Evolutionary conservation across 2,329 filamentous ascomycete species (phyloP), one percentile per base, ranked within the genome.

Genomic region (Exutisphaerella laricina): DNA sequence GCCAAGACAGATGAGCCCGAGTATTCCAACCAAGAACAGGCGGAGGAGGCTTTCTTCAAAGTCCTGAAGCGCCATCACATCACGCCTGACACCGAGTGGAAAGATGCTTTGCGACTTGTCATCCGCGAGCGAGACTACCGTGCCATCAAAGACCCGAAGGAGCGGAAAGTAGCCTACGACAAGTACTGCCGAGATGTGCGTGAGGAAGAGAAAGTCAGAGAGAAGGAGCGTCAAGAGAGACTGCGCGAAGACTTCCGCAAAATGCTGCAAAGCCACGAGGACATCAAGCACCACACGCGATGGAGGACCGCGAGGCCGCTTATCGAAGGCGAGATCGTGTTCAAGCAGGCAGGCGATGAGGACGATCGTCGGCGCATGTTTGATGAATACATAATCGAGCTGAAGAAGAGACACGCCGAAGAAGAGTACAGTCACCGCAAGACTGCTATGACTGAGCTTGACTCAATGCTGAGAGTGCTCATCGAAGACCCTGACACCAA

Each of bases 261-360:
- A 42, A 98, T 98, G 92, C 77, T 98, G 54, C 88, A 84, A 68
- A 89, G 88, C 54, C 90, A 98, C 65, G 88, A 89, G 48, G 92
- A 98, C 66, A 97, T 98, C 67, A 92, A 89, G 66, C 81, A 96
- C 65, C 96, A 94, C 66, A 96, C 90, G 30, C 84, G 88, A 49
- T 98, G 92, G 92, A 94, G 88, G 75, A 96, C 88, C 12, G 92
- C 90, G 40, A 82, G 87, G 37, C 88, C 88, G 7, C 94, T 96
- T 52, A 88, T 98, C 50, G 88, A 97, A 66, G 85, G 85, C 37
- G 92, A 98, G 72, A 92, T 88, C 35, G 92, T 94, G 46, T 98
- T 97, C 70, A 84, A 88, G 57, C 90, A 88, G 21, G 90, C 89
- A 31, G 85, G 83, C 53, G 85, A 84, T 56, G 92, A 98, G 57